Conservation (phyloP, 192 early-diverging fungal genomes). For the Rhizoclosmatium sp. region DNA sequence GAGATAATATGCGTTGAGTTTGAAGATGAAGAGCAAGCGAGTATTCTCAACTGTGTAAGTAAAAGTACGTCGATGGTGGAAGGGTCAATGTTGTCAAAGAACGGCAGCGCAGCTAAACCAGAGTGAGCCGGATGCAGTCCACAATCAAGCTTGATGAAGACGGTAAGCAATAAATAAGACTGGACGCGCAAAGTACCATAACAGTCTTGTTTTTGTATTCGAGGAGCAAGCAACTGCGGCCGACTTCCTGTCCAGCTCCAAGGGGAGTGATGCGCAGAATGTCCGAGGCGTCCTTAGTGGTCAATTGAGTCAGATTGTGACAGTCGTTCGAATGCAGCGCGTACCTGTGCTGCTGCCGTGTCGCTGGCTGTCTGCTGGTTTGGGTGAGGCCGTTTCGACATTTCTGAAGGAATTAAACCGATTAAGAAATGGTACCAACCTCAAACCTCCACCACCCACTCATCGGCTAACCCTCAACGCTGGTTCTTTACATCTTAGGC, state of each 20-base stretch:
- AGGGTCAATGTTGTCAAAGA: constrained; percentile 94
- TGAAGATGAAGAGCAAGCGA: background rate
- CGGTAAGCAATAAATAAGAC: background rate
- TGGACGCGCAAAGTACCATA: constrained; percentile 60
- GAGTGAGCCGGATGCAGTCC: constrained; percentile 93
- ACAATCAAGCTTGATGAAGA: constrained; percentile 79
- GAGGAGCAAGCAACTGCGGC: constrained; percentile 89
- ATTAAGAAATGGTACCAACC: background rate
- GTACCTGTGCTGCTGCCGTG: background rate
- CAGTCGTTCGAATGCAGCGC: background rate
- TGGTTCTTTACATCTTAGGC: background rate
- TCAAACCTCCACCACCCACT: background rate
- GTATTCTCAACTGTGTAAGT: constrained; percentile 82
- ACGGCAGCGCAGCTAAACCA: constrained; percentile 91
- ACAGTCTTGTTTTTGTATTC: constrained; percentile 97
- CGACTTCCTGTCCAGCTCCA: constrained; percentile 98
- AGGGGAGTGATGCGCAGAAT: constrained; percentile 89
- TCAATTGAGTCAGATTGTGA: background rate
- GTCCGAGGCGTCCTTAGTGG: constrained; percentile 68
- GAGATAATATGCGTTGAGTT: background rate
- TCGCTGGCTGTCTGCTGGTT: constrained; percentile 7
- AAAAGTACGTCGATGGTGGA: constrained; percentile 86
- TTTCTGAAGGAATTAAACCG: background rate
- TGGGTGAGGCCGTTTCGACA: background rate
- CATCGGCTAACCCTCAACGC: background rate